Evolutionary conservation across 148 eudicot species (phyloP), one percentile per base, ranked within the genome.

Genomic region (Salicornia ramosissima): DNA sequence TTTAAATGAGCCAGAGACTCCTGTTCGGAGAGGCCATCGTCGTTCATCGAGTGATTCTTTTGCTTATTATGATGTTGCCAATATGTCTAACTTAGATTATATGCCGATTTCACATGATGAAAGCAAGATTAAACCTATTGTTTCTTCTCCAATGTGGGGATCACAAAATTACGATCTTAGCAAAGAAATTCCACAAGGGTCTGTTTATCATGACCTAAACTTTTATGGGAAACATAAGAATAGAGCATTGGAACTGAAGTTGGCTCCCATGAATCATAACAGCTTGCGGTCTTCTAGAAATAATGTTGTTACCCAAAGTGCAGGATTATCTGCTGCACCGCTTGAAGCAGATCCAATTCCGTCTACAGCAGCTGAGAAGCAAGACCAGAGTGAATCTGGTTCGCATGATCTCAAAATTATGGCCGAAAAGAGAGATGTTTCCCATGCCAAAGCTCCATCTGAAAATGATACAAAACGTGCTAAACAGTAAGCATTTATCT

Each of bases 31-130:
- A 84, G 95, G 90, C 36, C 99, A 94, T 75, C 97, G 99, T 21
- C 99, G 99, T 70, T 86, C 97, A 64, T 94, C 97, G 43, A 94
- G 99, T 69, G 99, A 94, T 80, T 94, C 99, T 18, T 93, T 90
- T 79, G 84, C 99, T 53, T 90, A 90, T 81, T 59, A 68, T 64
- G 99, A 94, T 71, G 75, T 76, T 49, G 82, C 78, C 52, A 83
- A 73, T 77, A 77, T 80, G 79, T 82, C 88, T 34, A 81, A 49
- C 74, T 65, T 81, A 47, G 88, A 86, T 75, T 83, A 84, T 69
- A 60, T 69, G 69, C 78, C 89, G 50, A 62, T 64, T 49, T 70
- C 87, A 71, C 88, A 70, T 65, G 82, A 79, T 69, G 90, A 83
- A 59, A 69, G 36, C 62, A 86, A 71, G 73, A 71, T 69, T 69